A percentile compares a stretch with the other conserved stretches of the same genome.
Conservation (phyloP, 768 basidiomycete genomes). For the Pluteus cervinus region DNA sequence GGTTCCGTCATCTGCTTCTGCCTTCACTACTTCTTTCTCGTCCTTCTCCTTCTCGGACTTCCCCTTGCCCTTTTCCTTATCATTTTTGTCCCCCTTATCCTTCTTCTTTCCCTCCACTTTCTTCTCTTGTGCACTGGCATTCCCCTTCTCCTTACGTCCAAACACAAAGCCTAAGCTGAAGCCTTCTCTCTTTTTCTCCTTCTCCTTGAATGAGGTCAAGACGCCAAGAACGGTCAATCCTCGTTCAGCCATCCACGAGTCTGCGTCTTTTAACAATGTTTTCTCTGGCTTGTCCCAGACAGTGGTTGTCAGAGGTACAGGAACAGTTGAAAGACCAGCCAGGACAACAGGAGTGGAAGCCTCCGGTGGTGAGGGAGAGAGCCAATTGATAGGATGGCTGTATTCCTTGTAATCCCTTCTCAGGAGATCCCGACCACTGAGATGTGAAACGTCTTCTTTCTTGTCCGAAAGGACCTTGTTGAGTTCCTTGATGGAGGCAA, state of each 20-base stretch:
- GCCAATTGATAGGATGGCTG: constrained; percentile 37
- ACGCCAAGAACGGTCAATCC: constrained; percentile 68
- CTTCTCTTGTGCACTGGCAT: no score
- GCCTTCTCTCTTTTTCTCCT: constrained; percentile 32
- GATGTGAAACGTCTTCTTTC: constrained; percentile 65
- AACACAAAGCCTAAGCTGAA: no score
- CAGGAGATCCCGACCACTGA: constrained; percentile 72
- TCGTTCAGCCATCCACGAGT: constrained; percentile 62
- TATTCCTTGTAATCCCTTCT: constrained; percentile 97
- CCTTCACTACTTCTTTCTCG: no score
- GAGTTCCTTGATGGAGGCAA: constrained; percentile 42
- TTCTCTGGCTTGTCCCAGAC: constrained; percentile 44
- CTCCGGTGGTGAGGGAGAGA: constrained; percentile 18
- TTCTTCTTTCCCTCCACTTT: constrained; percentile 26
- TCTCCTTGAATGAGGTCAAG: constrained; percentile 63
- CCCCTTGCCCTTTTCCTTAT: constrained; percentile 49
- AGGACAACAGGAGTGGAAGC: constrained; percentile 44
- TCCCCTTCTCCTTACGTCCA: constrained; percentile 23
- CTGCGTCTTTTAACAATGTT: constrained; percentile 29
- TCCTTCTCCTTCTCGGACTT: no score
- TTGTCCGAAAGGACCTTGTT: constrained; percentile 39
- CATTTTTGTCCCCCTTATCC: constrained; percentile 17
- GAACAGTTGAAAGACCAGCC: constrained; percentile 83
- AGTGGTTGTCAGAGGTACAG: constrained; percentile 46
- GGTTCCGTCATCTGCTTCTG: no score